A percentile compares a stretch with the other conserved stretches of the same genome.
Conservation (phyloP, 441 rosid species). For the Capsella rubella region DNA sequence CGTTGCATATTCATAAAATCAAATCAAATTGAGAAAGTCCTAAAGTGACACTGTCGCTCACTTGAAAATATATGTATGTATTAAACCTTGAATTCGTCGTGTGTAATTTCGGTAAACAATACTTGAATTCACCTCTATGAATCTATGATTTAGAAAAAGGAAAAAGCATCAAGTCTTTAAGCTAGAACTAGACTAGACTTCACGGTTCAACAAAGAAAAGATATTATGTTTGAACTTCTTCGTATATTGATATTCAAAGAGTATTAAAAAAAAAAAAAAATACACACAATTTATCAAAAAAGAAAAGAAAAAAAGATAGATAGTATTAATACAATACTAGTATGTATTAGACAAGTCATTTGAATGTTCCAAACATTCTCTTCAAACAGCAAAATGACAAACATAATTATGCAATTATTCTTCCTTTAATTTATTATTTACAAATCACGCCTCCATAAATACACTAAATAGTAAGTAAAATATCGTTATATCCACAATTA, state of each 20-base stretch:
- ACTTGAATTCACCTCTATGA: not conserved
- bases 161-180: too few species aligned
- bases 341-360: slow-evolving; percentile 10
- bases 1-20: slow-evolving; percentile 14
- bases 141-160: too few species aligned
- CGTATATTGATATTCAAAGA: slow-evolving; percentile 6
- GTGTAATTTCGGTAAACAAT: not conserved
- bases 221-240: not conserved
- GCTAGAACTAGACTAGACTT: slow-evolving; percentile 10
- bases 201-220: not conserved
- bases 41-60: slow-evolving; percentile 13
- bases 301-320: not conserved
- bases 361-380: slow-evolving; percentile 42
- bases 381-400: slow-evolving; percentile 35
- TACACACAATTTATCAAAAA: not conserved
- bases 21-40: slow-evolving; percentile 3
- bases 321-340: slow-evolving; percentile 15
- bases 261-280: not conserved
- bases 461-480: not conserved
- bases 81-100: not conserved
- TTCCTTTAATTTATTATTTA: not conserved
- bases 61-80: not conserved
- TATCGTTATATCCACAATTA: not conserved
- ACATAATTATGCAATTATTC: slow-evolving; percentile 22
- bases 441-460: not conserved